These are phyloP conservation scores for Afroboletus lepidellus DNA, from an alignment of 1,284 basidiomycete species.

Conservation along the genomic window DNA sequence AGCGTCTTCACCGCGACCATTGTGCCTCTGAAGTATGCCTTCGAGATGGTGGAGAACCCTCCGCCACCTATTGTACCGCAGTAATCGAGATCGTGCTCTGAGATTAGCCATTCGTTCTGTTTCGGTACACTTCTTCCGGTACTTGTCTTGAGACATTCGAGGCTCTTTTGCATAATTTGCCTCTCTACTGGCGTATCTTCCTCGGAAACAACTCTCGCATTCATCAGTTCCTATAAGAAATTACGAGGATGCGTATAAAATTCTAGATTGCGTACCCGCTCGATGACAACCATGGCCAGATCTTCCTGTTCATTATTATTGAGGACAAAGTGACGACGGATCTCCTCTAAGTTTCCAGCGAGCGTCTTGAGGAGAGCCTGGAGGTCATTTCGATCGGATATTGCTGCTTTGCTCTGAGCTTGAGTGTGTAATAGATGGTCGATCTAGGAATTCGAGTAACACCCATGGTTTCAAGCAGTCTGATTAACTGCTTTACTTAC, in stretches of 20 bases:
- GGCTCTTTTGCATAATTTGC: conserved; percentile 2
- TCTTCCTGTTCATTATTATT: not conserved
- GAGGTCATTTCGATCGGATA: not conserved
- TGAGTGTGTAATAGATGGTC: not conserved
- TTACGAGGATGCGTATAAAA: not conserved
- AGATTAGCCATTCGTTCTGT: not conserved
- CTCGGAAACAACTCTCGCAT: not conserved
- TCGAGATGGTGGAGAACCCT: not conserved
- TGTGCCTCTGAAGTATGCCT: not conserved
- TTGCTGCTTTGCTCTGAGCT: not conserved
- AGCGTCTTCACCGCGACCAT: not conserved
- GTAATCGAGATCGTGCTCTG: conserved; percentile 1
- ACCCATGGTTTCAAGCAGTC: too few relatives aligned
- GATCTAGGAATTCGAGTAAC: not conserved
- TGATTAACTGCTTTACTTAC: not conserved
- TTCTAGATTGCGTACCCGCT: not conserved
- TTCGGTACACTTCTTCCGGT: not conserved
- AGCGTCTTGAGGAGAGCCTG: not conserved
- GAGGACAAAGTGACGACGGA: not conserved
- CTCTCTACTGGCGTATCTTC: not conserved
- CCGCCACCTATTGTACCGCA: conserved; percentile 4
- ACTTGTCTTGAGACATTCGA: not conserved
- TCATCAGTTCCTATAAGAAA: not conserved
- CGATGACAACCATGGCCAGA: conserved; percentile 4
- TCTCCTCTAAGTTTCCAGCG: not conserved